phyloP scores from a whole-genome alignment of 371 early-diverging fungal species.

The Saksenaea vasiformis region DNA sequence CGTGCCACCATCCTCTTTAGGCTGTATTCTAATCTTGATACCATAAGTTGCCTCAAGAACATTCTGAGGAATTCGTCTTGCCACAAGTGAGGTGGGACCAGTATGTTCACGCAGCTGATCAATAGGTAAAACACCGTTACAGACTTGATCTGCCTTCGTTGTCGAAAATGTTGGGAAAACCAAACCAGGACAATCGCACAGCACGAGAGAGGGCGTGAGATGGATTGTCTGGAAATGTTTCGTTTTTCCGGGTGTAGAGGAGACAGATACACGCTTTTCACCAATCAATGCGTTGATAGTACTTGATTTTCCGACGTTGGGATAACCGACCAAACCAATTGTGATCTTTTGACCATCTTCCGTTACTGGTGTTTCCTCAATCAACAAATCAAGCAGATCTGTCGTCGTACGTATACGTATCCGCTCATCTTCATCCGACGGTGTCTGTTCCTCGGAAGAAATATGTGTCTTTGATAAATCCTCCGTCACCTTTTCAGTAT shows the following conservation, averaged over 20 bases:
- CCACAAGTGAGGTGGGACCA: slow-evolving; percentile 85
- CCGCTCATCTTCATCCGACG: slow-evolving; percentile 27
- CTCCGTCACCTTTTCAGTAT: slow-evolving; percentile 3
- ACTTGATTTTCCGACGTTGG: slow-evolving; percentile 99
- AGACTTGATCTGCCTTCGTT: slow-evolving; percentile 97
- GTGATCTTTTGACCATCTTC: slow-evolving; percentile 58
- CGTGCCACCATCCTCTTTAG: slow-evolving; percentile 80
- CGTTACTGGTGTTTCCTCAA: slow-evolving; percentile 36
- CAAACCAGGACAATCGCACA: slow-evolving; percentile 99
- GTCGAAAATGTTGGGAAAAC: slow-evolving; percentile 99
- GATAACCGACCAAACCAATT: slow-evolving; percentile 99
- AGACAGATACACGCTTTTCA: slow-evolving; percentile 94
- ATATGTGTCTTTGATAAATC: background rate
- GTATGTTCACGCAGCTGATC: slow-evolving; percentile 97
- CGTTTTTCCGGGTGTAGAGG: slow-evolving; percentile 99
- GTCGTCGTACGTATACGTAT: slow-evolving; percentile 50
- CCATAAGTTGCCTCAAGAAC: slow-evolving; percentile 94
- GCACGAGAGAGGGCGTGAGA: slow-evolving; percentile 77
- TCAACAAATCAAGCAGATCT: slow-evolving; percentile 46
- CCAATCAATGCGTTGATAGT: slow-evolving; percentile 98
- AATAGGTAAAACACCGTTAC: slow-evolving; percentile 98
- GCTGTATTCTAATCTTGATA: slow-evolving; percentile 78
- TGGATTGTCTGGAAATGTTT: slow-evolving; percentile 98
- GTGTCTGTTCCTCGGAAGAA: background rate
- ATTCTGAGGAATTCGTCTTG: slow-evolving; percentile 84